Evolutionary conservation across 1,284 basidiomycete genomes (phyloP).

Genomic region (Tilletia walkeri): DNA sequence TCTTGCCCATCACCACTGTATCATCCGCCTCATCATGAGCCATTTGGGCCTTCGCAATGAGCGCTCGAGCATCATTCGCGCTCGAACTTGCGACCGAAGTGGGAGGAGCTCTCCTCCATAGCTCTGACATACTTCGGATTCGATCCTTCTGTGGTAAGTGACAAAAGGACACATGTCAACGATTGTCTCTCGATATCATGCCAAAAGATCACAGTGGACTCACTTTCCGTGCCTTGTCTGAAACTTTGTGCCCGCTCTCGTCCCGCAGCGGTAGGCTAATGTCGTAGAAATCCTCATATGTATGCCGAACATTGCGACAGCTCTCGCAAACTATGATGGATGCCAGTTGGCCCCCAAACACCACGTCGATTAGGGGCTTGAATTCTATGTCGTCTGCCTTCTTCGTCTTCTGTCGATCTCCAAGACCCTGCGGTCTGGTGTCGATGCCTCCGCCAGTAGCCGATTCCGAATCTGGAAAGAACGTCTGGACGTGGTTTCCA

Average conservation of each 20-base stretch:
- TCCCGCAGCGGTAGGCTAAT: constrained; percentile 72
- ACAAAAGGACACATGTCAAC: background rate
- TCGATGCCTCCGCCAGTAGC: no score
- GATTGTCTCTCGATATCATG: background rate
- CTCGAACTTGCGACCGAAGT: constrained; percentile 22
- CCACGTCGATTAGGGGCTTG: constrained; percentile 76
- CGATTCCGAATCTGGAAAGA: no score
- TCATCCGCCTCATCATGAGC: constrained; percentile 6
- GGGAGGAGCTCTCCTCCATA: constrained; percentile 32
- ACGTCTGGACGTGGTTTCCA: background rate
- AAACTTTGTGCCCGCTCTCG: constrained; percentile 6
- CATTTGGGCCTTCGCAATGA: constrained; percentile 8
- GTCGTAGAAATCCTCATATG: constrained; percentile 89
- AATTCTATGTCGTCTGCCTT: constrained; percentile 59
- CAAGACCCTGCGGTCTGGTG: background rate
- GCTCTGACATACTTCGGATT: constrained; percentile 37
- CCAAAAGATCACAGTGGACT: background rate
- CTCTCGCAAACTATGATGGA: constrained; percentile 88
- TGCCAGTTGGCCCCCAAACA: constrained; percentile 82
- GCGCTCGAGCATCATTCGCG: constrained; percentile 26
- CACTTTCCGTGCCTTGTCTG: constrained; percentile 29
- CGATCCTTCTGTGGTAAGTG: constrained; percentile 24
- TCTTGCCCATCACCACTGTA: background rate
- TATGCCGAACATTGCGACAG: constrained; percentile 83
- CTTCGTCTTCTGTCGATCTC: constrained; percentile 45